Base-by-base conservation (phyloP, 2,329 filamentous ascomycete genomes). In the Talaromyces funiculosus region DNA sequence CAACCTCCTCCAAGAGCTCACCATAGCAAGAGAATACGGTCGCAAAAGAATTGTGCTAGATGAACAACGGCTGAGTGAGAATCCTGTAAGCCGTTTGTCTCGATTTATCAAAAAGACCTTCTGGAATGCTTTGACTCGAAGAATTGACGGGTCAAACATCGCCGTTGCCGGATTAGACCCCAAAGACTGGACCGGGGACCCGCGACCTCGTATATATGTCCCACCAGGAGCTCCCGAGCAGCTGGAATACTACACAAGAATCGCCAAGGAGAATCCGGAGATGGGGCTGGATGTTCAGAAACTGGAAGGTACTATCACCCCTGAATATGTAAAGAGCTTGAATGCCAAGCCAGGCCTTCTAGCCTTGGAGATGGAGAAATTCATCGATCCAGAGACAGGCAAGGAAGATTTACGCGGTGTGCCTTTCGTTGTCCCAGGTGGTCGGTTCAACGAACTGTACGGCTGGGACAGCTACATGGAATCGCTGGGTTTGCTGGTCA, bases 381-480 rank as follows among this genome's bases (percentile, higher is more conserved):
- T 84, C 43, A 79, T 77, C 12, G 84, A 96, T 68, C 83, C 84
- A 4, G 78, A 78, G 24, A 89, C 89, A 3, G 87, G 87, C 40
- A 82, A 89, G 71, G 85, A 84, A 63, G 88, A 88, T 3, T 79
- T 95, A 42, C 82, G 83, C 37, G 94, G 94, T 3, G 81, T 95
- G 61, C 93, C 94, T 0, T 99, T 97, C 68, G 92, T 97, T n/a
- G 94, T 99, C 3, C 94, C 94, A 0, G 94, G 94, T 62, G 94
- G 94, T 24, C 86, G 94, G 31, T 99, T 99, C 86, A 99, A 99
- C 75, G 94, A 99, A 75, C 78, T 99, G 22, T 99, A 99, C 72
- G 93, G 93, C 51, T 99, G 94, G 94, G 94, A 99, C 76, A 97
- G 92, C 73, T 99, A 97, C 80, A 97, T 99, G 92, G 90, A 93